Evolutionary conservation across 148 eudicot genomes (phyloP).

Genomic region (Rhododendron ovatum): DNA sequence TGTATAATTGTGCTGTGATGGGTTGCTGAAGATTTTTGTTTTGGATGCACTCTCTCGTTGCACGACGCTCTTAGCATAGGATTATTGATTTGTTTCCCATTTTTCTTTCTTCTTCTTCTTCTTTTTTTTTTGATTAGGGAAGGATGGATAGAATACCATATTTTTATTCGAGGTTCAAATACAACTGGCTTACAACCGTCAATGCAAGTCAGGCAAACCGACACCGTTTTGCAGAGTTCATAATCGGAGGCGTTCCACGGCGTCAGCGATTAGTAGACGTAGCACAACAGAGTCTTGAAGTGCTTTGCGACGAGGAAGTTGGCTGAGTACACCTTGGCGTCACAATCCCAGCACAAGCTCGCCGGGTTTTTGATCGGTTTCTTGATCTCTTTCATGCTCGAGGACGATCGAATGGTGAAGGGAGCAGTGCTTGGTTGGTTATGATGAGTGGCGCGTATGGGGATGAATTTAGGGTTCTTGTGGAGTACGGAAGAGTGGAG

Average conservation of each 20-base stretch:
- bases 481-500: neutral
- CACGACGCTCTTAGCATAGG: too few species aligned
- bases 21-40: constrained; percentile 14
- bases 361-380: neutral
- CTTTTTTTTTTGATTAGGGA: too few species aligned
- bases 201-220: constrained; percentile 31
- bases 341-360: constrained; percentile 53
- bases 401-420: constrained; percentile 25
- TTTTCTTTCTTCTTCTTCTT: too few species aligned
- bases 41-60: too few species aligned
- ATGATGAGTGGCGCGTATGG: neutral
- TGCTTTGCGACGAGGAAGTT: constrained; percentile 57
- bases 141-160: too few species aligned
- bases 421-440: neutral
- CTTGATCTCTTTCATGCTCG: constrained; percentile 3
- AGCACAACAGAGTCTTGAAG: constrained; percentile 37
- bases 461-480: constrained; percentile 19
- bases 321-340: constrained; percentile 47
- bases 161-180: too few species aligned
- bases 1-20: constrained; percentile 95
- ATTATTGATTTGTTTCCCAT: too few species aligned
- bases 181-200: neutral
- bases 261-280: constrained; percentile 38
- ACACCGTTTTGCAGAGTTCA: constrained; percentile 20
- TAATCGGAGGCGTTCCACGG: constrained; percentile 42